A percentile compares a stretch with the other conserved stretches of the same genome.
phyloP scores from a whole-genome alignment of 1,284 basidiomycete genomes.

The Cryptococcus sp. region DNA sequence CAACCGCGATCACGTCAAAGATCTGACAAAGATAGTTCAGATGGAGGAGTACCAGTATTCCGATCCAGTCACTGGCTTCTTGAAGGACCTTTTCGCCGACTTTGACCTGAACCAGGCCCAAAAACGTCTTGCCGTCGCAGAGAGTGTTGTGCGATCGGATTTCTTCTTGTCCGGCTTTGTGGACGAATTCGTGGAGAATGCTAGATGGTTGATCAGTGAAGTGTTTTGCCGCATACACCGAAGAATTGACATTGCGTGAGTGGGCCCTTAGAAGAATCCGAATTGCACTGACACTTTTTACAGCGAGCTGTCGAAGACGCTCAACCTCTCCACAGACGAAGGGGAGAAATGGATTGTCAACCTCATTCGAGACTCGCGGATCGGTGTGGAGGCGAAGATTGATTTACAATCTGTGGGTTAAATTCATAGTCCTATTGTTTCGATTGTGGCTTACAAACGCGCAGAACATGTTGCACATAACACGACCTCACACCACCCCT shows the following conservation, averaged over 20 bases:
- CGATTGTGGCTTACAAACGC: not conserved
- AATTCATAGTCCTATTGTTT: not conserved
- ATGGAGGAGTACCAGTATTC: conserved; percentile 93
- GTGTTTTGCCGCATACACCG: conserved; percentile 98
- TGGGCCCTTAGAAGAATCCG: conserved; percentile 19
- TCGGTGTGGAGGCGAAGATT: conserved; percentile 94
- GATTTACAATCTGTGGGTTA: conserved; percentile 80
- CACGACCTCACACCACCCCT: conserved; percentile 82
- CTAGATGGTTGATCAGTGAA: conserved; percentile 91
- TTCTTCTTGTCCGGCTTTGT: conserved; percentile 91
- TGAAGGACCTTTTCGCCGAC: conserved; percentile 89
- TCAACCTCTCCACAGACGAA: conserved; percentile 88
- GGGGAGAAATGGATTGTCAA: conserved; percentile 99
- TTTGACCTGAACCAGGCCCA: conserved; percentile 91
- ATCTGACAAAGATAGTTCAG: conserved; percentile 86
- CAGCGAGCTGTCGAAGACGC: conserved; percentile 86
- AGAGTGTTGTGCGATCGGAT: conserved; percentile 82
- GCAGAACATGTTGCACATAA: conserved; percentile 94
- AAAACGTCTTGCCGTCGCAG: conserved; percentile 74
- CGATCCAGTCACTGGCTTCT: conserved; percentile 90
- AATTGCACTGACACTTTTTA: conserved; percentile 1
- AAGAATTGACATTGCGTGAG: conserved; percentile 88
- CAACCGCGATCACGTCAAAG: conserved; percentile 79
- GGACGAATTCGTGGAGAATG: conserved; percentile 94
- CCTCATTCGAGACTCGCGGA: conserved; percentile 92